Percentiles rank a stretch among this genome's conserved stretches.
phyloP scores from a whole-genome alignment of 352 stramenopile genomes.

The Globisporangium okanoganense region DNA sequence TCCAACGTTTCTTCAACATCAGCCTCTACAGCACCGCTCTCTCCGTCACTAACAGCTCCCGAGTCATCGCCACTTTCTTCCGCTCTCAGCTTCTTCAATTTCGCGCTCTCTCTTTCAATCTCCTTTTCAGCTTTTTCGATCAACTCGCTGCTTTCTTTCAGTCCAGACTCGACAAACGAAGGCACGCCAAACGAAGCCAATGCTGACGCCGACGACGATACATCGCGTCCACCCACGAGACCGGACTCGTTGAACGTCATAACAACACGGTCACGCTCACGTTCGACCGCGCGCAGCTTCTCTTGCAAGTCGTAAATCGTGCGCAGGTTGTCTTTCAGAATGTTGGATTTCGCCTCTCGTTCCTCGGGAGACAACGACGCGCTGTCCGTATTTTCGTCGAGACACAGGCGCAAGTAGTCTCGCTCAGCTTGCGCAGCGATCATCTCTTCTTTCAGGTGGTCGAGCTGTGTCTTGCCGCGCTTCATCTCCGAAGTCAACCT shows the following conservation, averaged over 20 bases:
- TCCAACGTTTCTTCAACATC: slow-evolving; percentile 36
- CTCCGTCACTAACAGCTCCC: slow-evolving; percentile 32
- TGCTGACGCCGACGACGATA: slow-evolving; percentile 9
- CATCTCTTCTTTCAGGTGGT: slow-evolving; percentile 83
- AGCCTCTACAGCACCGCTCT: slow-evolving; percentile 8
- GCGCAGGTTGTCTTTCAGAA: slow-evolving; percentile 75
- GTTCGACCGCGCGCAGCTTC: slow-evolving; percentile 60
- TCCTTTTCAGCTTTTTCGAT: slow-evolving; percentile 71
- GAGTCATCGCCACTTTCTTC: slow-evolving; percentile 46
- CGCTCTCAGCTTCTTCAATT: slow-evolving; percentile 69
- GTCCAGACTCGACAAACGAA: slow-evolving; percentile 35
- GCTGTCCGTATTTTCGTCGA: slow-evolving; percentile 43
- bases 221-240: slow-evolving; percentile 11
- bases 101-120: slow-evolving; percentile 68
- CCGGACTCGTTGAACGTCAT: slow-evolving; percentile 29
- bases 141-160: slow-evolving; percentile 61
- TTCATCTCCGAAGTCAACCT: slow-evolving; percentile 74
- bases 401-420: slow-evolving; percentile 68
- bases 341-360: slow-evolving; percentile 52
- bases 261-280: slow-evolving; percentile 57
- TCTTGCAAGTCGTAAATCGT: slow-evolving; percentile 81
- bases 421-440: slow-evolving; percentile 81
- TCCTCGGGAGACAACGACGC: slow-evolving; percentile 25
- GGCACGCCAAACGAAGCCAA: slow-evolving; percentile 33
- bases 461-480: slow-evolving; percentile 69